Evolutionary conservation across 106 monocot genomes (phyloP), one percentile per base, ranked within the genome.

Genomic region (Dactylorhiza incarnata): DNA sequence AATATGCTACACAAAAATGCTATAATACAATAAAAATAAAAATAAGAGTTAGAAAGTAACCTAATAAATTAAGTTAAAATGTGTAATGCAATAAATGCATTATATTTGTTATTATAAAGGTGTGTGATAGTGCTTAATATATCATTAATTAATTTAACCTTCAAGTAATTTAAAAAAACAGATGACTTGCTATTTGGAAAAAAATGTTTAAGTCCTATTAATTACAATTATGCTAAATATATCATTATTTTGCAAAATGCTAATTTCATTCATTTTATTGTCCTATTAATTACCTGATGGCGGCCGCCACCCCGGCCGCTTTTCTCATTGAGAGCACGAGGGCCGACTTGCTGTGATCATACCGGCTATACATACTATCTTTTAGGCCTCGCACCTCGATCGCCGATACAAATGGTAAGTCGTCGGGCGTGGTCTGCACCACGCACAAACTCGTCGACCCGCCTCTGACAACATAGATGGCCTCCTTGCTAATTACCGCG

Each of bases 321-420:
- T 37, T 29, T 48, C 83, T 79, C 14, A 0, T 6, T 1, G 1
- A 1, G 12, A 79, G 19, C 71, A 72, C 23, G 44, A 83, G 48
- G 0, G 69, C 68, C 9, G 16, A 5, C 11, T 17, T 72, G 14
- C n/a, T 17, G 8, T 37, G 25, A 43, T 70, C 70, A 16, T 49
- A 20, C 6, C 20, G 13, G 54, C 10, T 6, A 10, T 83, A 83
- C 83, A 79, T 76, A 6, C 14, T 23, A 7, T 29, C 1, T 1
- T 75, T 79, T 48, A 83, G 14, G 5, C 29, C 56, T 59, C 61
- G 59, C 2, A 79, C 75, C 53, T 83, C 79, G 7, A 83, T 83
- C 17, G 79, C 83, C 3, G 78, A 79, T 15, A 83, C 50, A 52
- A 83, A 83, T 3, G 83, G 79, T 3, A 54, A 16, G 19, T 79